Evolutionary conservation across 495 filamentous ascomycete genomes (phyloP).

Genomic region (Neurospora sp.): DNA sequence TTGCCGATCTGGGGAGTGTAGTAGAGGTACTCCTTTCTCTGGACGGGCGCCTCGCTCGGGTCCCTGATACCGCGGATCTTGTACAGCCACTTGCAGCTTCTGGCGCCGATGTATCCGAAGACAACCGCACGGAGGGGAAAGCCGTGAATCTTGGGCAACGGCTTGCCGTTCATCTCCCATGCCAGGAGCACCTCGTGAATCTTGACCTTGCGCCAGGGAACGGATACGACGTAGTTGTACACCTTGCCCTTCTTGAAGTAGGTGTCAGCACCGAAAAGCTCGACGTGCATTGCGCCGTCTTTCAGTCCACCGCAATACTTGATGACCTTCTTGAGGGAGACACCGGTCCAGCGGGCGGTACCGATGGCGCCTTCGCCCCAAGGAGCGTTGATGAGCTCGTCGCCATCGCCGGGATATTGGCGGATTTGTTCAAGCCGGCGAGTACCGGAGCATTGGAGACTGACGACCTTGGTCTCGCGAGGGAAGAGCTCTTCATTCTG

Average conservation of each 20-base stretch:
- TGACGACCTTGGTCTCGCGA: conserved; percentile 42
- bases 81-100: conserved; percentile 50
- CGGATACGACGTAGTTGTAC: conserved; percentile 53
- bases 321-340: conserved; percentile 56
- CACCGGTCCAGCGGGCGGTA: conserved; percentile 51
- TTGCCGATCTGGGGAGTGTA: conserved; percentile 51
- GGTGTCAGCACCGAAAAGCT: conserved; percentile 56
- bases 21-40: conserved; percentile 49
- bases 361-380: conserved; percentile 60
- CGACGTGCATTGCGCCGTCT: conserved; percentile 47
- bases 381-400: conserved; percentile 59
- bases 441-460: conserved; percentile 61
- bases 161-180: conserved; percentile 62
- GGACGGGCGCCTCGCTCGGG: conserved; percentile 32
- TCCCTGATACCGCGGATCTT: conserved; percentile 39
- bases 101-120: conserved; percentile 52
- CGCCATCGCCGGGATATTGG: conserved; percentile 54
- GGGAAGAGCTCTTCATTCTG: conserved; percentile 48
- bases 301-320: conserved; percentile 53
- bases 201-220: conserved; percentile 57
- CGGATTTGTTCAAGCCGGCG: conserved; percentile 57
- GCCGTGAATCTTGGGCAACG: conserved; percentile 56
- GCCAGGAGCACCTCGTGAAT: conserved; percentile 56
- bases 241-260: conserved; percentile 56
- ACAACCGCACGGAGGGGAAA: conserved; percentile 53